Conservation (phyloP, 2,329 filamentous ascomycete genomes). For the Pseudogymnoascus sp. region DNA sequence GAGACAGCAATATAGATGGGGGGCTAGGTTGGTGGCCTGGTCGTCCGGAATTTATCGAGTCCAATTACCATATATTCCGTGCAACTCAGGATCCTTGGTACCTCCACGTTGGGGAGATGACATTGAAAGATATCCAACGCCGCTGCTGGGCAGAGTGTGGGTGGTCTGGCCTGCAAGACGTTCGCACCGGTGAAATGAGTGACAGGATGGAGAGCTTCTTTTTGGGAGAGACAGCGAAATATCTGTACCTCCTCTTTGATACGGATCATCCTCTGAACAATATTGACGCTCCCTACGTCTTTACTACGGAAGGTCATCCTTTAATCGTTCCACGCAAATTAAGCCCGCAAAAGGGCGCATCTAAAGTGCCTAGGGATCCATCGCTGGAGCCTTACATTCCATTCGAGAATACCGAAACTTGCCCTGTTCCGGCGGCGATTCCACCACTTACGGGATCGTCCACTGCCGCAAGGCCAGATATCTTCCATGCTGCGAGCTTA, state of each 20-base stretch:
- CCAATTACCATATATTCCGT: slow-evolving; percentile 89
- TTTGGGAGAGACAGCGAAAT: slow-evolving; percentile 91
- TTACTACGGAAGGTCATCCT: slow-evolving; percentile 93
- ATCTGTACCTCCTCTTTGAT: slow-evolving; percentile 87
- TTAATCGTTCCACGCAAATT: slow-evolving; percentile 63
- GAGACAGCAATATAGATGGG: slow-evolving; percentile 73
- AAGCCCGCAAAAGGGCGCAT: slow-evolving; percentile 19
- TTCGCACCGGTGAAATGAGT: slow-evolving; percentile 72
- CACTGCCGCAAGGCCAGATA: slow-evolving; percentile 67
- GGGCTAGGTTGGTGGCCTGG: slow-evolving; percentile 93
- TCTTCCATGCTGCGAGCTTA: slow-evolving; percentile 84
- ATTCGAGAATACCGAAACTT: slow-evolving; percentile 41
- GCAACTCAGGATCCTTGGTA: slow-evolving; percentile 96
- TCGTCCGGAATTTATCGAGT: slow-evolving; percentile 93
- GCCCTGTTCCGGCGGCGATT: slow-evolving; percentile 52
- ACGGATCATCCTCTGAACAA: slow-evolving; percentile 78
- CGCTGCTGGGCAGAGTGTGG: slow-evolving; percentile 87
- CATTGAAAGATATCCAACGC: slow-evolving; percentile 75
- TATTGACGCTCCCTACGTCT: slow-evolving; percentile 80
- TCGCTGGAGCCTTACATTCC: slow-evolving; percentile 31
- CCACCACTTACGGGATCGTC: slow-evolving; percentile 67
- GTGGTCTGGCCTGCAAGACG: slow-evolving; percentile 83
- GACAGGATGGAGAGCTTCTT: slow-evolving; percentile 99
- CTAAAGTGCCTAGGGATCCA: slow-evolving; percentile 33
- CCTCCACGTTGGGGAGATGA: slow-evolving; percentile 92